Conservation (phyloP, 2,329 filamentous ascomycete species). For the Aureobasidium zeae region DNA sequence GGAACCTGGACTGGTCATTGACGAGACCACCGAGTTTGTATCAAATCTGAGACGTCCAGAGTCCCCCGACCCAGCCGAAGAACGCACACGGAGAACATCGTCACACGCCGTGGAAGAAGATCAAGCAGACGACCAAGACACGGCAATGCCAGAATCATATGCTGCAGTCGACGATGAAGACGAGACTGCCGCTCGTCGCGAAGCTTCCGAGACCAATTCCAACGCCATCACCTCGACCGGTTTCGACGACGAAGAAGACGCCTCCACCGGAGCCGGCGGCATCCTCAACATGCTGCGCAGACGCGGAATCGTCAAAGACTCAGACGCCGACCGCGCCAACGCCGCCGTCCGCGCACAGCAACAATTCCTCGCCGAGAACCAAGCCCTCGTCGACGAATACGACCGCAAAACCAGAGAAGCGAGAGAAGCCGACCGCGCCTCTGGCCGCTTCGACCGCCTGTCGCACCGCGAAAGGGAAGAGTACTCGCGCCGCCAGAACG, state of each 20-base stretch:
- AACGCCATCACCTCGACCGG: constrained; percentile 55
- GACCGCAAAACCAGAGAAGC: constrained; percentile 71
- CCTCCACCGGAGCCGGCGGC: constrained; percentile 66
- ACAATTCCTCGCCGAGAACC: constrained; percentile 73
- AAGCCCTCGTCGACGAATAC: constrained; percentile 65
- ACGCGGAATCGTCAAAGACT: constrained; percentile 66
- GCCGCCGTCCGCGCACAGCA: constrained; percentile 56
- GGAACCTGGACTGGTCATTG: constrained; percentile 70
- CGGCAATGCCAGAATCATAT: constrained; percentile 27
- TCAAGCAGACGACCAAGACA: constrained; percentile 41
- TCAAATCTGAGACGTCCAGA: constrained; percentile 65
- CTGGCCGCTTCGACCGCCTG: constrained; percentile 77
- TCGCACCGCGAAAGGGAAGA: constrained; percentile 86
- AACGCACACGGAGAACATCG: constrained; percentile 22
- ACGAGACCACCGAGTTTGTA: constrained; percentile 92
- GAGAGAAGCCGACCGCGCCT: constrained; percentile 79
- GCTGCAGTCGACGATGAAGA: constrained; percentile 39
- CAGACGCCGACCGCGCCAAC: constrained; percentile 42
- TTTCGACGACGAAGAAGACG: constrained; percentile 73
- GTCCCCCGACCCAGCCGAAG: constrained; percentile 29
- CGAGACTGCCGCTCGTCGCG: constrained; percentile 35
- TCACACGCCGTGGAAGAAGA: constrained; percentile 37
- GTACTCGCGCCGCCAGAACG: constrained; percentile 78
- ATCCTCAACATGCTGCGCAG: constrained; percentile 75
- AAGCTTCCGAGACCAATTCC: constrained; percentile 23